These are phyloP conservation scores for Nicotiana tabacum DNA, from an alignment of 257 asterid genomes.

Conservation along the genomic window DNA sequence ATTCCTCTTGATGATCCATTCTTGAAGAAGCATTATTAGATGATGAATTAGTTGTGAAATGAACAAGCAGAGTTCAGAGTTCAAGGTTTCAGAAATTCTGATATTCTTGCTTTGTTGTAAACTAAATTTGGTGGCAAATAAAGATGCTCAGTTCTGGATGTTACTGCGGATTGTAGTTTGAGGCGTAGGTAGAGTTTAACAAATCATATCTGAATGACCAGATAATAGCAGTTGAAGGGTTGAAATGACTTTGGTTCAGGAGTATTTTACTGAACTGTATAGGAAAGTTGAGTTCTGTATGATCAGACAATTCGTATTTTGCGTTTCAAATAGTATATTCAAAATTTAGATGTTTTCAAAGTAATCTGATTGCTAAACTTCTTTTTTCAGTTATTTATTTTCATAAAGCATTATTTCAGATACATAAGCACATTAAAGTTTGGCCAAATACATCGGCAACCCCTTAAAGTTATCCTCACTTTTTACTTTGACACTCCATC, in stretches of 20 bases:
- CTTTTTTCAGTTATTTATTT: neutral
- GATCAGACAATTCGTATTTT: neutral
- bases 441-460: too few relatives aligned
- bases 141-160: neutral
- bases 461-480: too few relatives aligned
- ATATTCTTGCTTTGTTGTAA: neutral
- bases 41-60: conserved; percentile 10
- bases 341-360: neutral
- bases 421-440: neutral
- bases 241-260: neutral
- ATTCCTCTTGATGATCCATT: neutral
- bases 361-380: neutral
- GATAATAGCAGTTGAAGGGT: neutral
- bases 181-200: neutral
- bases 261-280: neutral
- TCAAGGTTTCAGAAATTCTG: neutral
- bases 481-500: too few relatives aligned
- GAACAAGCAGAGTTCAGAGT: neutral
- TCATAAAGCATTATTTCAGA: neutral
- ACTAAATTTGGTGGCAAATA: neutral
- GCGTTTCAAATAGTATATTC: neutral
- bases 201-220: neutral
- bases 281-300: neutral
- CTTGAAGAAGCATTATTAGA: neutral
- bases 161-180: neutral